Evolutionary conservation across 331 rosid species (phyloP), one percentile per base, ranked within the genome.

Genomic region (Quercus tomentella): DNA sequence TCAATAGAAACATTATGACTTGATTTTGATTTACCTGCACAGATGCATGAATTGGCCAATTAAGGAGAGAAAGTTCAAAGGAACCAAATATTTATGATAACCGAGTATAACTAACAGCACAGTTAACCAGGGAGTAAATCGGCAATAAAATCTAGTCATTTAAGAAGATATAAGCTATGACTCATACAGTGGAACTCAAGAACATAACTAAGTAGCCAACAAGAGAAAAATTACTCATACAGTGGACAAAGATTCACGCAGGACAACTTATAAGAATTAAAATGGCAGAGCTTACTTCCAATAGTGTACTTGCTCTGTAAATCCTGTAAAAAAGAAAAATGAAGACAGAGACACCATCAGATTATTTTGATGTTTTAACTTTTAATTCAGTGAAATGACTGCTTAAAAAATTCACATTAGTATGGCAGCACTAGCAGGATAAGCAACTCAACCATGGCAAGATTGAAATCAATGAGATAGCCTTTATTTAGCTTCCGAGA

Each of bases 391-490:
- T 49, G 54, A 49, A 14, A 49, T 49, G 54, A 49, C 5, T 14
- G 17, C 54, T 49, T 16, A 14, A 56, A 74, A 52, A n/a, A 81
- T 60, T 17, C 25, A 21, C 4, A 41, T 43, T 5, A 33, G 55
- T 49, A 14, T 10, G 54, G 5, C 54, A 49, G 54, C 54, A 35
- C 28, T 68, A 54, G 35, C 51, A 70, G 10, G 60, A 61, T 15
- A 69, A 31, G 68, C 57, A 63, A 71, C 75, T 88, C 81, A 81
- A 91, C 97, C 97, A 83, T 66, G 58, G 97, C 91, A 73, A 89
- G 94, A 77, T 91, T 91, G 82, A 91, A 91, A 79, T 91, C 97
- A 74, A 91, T 88, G 33, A 91, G 92, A 78, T 89, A 89, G 63
- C 97, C 97, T 71, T 88, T 88, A 74, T 56, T 88, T 49, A 84